phyloP scores from a whole-genome alignment of 2,329 filamentous ascomycete genomes.

The Diplodia corticola region DNA sequence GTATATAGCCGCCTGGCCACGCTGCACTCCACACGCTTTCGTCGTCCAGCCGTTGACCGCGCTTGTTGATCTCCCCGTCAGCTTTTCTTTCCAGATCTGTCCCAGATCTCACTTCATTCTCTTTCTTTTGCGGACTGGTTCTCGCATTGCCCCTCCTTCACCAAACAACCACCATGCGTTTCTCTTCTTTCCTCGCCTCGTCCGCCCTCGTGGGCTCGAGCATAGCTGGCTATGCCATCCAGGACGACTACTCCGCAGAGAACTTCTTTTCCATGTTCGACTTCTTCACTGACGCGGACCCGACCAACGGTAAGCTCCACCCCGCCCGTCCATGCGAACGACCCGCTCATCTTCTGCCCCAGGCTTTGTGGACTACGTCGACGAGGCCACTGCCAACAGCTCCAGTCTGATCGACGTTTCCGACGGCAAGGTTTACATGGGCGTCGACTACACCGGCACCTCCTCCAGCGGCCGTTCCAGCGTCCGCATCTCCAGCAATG shows the following conservation, averaged over 20 bases:
- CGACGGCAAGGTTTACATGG: conserved; percentile 44
- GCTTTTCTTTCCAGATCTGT: neutral
- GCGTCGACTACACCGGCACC: conserved; percentile 46
- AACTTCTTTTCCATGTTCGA: conserved; percentile 41
- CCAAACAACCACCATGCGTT: conserved; percentile 33
- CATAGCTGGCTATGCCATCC: conserved; percentile 38
- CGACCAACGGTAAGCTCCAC: conserved; percentile 42
- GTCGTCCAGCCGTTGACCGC: conserved; percentile 18
- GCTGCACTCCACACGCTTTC: conserved; percentile 6
- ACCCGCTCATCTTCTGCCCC: conserved; percentile 23
- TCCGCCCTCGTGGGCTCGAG: conserved; percentile 37
- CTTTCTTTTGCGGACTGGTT: conserved; percentile 12
- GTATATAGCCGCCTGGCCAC: conserved; percentile 14
- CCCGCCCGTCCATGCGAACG: conserved; percentile 27
- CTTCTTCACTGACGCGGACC: conserved; percentile 43
- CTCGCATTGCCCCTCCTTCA: conserved; percentile 23
- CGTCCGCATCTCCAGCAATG: conserved; percentile 50
- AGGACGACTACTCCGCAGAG: conserved; percentile 27
- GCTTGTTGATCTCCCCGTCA: conserved; percentile 19
- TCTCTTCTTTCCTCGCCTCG: conserved; percentile 37
- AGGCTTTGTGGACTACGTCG: conserved; percentile 46
- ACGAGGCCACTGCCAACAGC: conserved; percentile 39
- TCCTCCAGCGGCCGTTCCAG: conserved; percentile 45
- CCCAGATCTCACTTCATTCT: neutral
- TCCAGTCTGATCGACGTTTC: conserved; percentile 44